Conservation (phyloP, 257 asterid species). For the Rehmannia glutinosa region DNA sequence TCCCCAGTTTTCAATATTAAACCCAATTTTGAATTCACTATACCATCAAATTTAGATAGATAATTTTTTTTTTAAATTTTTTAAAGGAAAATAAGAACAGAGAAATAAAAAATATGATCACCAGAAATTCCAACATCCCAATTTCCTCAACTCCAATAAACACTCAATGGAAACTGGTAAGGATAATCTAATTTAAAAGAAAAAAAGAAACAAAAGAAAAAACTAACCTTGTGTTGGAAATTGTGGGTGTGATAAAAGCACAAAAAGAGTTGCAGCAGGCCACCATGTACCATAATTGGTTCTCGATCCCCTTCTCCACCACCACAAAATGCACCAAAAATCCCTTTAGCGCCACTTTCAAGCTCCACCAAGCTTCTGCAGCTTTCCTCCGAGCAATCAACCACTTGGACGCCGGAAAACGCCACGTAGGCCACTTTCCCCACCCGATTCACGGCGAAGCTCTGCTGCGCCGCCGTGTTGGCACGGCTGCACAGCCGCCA, state of each 20-base stretch:
- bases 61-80: no score
- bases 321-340: conserved; percentile 34
- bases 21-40: no score
- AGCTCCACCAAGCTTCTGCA: conserved; percentile 47
- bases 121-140: no score
- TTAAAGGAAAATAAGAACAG: no score
- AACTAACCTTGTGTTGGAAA: conserved; percentile 57
- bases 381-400: conserved; percentile 37
- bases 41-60: no score
- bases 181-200: not conserved
- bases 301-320: conserved; percentile 14
- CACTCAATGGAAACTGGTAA: not conserved
- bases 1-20: no score
- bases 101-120: no score
- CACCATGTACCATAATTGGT: conserved; percentile 60
- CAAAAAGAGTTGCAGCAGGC: conserved; percentile 52
- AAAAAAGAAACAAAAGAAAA: not conserved
- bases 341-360: conserved; percentile 21
- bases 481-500: conserved; percentile 64
- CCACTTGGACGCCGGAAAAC: conserved; percentile 60
- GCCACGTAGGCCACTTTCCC: conserved; percentile 59
- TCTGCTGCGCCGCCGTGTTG: conserved; percentile 33
- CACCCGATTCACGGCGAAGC: conserved; percentile 32
- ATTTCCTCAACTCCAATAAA: not conserved
- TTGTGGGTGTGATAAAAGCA: conserved; percentile 23